Evolutionary conservation across 192 early-diverging fungal species (phyloP).

Genomic region (Coemansia sp.): DNA sequence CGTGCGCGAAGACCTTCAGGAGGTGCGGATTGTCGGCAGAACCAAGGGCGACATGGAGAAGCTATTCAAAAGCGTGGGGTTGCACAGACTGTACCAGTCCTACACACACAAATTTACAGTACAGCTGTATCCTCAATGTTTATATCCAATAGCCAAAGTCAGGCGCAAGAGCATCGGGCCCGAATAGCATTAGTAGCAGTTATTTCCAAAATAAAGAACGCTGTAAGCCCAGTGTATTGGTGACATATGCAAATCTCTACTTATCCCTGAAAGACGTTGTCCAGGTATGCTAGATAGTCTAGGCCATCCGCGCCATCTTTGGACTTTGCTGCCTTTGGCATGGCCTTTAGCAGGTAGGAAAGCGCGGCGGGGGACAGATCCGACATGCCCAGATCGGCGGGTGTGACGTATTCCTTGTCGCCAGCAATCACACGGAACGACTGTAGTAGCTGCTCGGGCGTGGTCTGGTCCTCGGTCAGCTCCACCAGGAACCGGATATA

Average conservation of each 20-base stretch:
- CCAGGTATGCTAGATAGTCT: constrained; percentile 72
- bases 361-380: constrained; percentile 71
- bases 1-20: too few species aligned
- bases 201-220: background rate
- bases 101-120: too few species aligned
- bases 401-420: constrained; percentile 84
- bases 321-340: constrained; percentile 68
- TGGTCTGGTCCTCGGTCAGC: constrained; percentile 86
- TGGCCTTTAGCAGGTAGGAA: constrained; percentile 63
- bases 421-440: constrained; percentile 82
- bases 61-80: too few species aligned
- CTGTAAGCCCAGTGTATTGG: too few species aligned
- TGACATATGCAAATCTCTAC: too few species aligned
- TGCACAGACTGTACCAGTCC: too few species aligned
- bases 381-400: constrained; percentile 73
- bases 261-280: constrained; percentile 32
- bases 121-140: too few species aligned
- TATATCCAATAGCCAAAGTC: too few species aligned
- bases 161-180: too few species aligned
- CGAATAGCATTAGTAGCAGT: too few species aligned
- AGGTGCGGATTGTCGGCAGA: too few species aligned
- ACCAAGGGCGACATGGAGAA: too few species aligned
- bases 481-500: constrained; percentile 82
- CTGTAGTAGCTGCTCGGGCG: constrained; percentile 75
- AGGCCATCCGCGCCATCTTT: constrained; percentile 56